Evolutionary conservation across 1,284 basidiomycete species (phyloP).

Genomic region (Heterobasidion parviporum): DNA sequence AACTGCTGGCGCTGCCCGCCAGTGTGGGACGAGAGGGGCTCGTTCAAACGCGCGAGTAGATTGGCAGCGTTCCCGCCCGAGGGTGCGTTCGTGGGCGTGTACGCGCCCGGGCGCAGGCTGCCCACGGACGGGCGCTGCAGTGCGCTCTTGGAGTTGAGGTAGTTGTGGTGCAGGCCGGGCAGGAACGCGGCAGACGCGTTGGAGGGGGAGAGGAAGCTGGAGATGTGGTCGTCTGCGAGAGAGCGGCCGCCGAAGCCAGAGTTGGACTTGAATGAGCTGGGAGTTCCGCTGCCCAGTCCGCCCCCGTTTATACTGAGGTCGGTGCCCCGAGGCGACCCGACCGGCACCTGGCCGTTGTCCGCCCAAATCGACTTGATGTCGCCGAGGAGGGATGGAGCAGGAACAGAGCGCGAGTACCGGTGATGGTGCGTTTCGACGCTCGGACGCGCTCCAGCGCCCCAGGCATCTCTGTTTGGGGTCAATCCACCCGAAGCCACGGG

Average conservation of each 20-base stretch:
- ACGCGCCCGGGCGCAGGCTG: constrained; percentile 16
- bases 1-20: constrained; percentile 19
- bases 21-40: constrained; percentile 18
- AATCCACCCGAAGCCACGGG: constrained; percentile 16
- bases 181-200: constrained; percentile 77
- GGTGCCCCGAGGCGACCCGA: constrained; percentile 9
- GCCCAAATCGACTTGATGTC: constrained; percentile 73
- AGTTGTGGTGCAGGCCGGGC: constrained; percentile 55
- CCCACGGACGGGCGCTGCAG: constrained; percentile 9
- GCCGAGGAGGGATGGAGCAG: constrained; percentile 62
- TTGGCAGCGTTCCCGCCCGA: constrained; percentile 14
- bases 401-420: constrained; percentile 70
- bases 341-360: constrained; percentile 22
- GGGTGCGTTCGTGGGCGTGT: constrained; percentile 14
- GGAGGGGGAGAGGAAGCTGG: constrained; percentile 27
- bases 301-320: constrained; percentile 11
- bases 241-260: constrained; percentile 27
- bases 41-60: constrained; percentile 19
- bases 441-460: constrained; percentile 13
- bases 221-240: constrained; percentile 26
- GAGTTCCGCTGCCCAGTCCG: constrained; percentile 33
- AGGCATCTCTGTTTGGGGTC: constrained; percentile 10
- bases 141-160: constrained; percentile 41
- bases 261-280: constrained; percentile 37
- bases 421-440: constrained; percentile 40